Percentiles rank a stretch among this genome's conserved stretches.
Evolutionary conservation across 106 monocot genomes (phyloP).

Genomic region (Allium cepa): DNA sequence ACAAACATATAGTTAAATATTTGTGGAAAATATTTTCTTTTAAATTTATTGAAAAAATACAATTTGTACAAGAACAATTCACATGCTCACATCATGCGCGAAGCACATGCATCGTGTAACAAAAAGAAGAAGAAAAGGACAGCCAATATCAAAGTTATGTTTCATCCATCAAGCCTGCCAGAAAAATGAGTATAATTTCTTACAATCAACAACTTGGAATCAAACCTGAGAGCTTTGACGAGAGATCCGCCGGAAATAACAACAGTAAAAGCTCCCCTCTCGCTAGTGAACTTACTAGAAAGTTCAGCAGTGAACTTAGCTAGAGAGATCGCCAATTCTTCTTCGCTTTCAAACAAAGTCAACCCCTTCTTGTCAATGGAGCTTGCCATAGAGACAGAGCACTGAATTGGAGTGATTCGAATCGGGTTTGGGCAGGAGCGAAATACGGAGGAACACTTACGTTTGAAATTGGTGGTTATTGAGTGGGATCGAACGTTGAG

Average conservation of each 20-base stretch:
- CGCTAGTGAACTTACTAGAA: conserved; percentile 30
- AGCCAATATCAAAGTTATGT: background rate
- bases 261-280: conserved; percentile 52
- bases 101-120: no score
- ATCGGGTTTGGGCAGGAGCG: background rate
- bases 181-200: background rate
- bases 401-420: background rate
- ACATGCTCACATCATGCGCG: no score
- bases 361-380: conserved; percentile 2
- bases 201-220: background rate
- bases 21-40: no score
- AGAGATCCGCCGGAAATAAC: conserved; percentile 62
- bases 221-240: conserved; percentile 49
- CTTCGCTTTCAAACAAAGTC: conserved; percentile 34
- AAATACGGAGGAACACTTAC: no score
- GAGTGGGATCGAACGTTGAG: background rate
- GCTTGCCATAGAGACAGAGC: conserved; percentile 4
- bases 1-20: no score
- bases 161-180: background rate
- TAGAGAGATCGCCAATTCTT: conserved; percentile 28
- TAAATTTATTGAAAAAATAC: no score
- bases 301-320: conserved; percentile 39
- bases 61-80: no score
- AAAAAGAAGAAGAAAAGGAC: background rate
- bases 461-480: background rate